Percentiles rank a stretch among this genome's conserved stretches.
phyloP scores from a whole-genome alignment of 106 monocot species.

The Dendrobium huoshanense region DNA sequence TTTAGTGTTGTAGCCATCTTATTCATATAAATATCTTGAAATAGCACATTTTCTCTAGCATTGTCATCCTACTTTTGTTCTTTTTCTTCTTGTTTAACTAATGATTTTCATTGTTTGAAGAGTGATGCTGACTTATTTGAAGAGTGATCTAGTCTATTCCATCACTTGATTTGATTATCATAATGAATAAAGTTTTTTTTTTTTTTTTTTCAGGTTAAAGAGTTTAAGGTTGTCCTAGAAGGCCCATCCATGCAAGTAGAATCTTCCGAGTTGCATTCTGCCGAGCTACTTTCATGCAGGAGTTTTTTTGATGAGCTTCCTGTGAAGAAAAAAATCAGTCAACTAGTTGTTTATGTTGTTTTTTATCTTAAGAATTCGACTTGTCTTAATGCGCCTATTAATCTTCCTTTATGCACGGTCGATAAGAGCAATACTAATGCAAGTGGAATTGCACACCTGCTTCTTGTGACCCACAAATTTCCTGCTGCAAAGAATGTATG shows the following conservation, averaged over 20 bases:
- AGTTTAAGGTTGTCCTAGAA: slow-evolving; percentile 67
- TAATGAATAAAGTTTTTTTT: background rate
- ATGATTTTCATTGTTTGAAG: background rate
- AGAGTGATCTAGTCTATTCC: background rate
- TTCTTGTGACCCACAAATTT: slow-evolving; percentile 76
- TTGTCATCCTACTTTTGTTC: background rate
- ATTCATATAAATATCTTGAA: background rate
- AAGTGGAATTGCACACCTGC: slow-evolving; percentile 35
- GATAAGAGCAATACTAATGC: slow-evolving; percentile 5
- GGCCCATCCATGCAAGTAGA: slow-evolving; percentile 35
- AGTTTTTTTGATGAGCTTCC: slow-evolving; percentile 45
- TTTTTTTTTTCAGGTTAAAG: slow-evolving; percentile 61
- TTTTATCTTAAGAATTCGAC: slow-evolving; percentile 40
- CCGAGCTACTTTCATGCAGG: slow-evolving; percentile 45
- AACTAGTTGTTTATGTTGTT: slow-evolving; percentile 48
- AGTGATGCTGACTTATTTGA: no score
- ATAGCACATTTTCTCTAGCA: background rate
- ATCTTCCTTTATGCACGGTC: slow-evolving; percentile 20
- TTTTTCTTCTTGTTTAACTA: background rate
- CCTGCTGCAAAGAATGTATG: slow-evolving; percentile 46
- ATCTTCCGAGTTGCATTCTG: slow-evolving; percentile 10
- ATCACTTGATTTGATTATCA: background rate
- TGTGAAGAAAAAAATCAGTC: slow-evolving; percentile 20
- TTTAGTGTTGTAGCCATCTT: background rate
- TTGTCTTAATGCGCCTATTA: slow-evolving; percentile 26